Evolutionary conservation across 2,329 filamentous ascomycete species (phyloP).

Genomic region (Rutstroemia sp.): DNA sequence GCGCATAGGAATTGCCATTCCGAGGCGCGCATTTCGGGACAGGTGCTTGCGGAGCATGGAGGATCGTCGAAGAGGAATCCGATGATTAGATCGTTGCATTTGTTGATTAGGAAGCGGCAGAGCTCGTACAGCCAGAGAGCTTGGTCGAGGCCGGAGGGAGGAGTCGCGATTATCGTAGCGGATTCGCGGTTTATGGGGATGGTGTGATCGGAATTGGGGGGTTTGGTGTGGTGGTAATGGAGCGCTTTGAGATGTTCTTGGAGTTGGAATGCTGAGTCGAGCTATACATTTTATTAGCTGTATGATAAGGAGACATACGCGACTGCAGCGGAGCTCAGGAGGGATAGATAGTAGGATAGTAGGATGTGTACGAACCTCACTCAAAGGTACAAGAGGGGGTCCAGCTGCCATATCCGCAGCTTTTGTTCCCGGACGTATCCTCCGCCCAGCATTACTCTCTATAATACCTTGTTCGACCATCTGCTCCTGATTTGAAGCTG

Average conservation of each 20-base stretch:
- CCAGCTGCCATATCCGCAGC: slow-evolving; percentile 89
- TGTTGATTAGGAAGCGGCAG: slow-evolving; percentile 88
- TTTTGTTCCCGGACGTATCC: slow-evolving; percentile 88
- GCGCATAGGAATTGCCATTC: slow-evolving; percentile 99
- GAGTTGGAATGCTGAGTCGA: slow-evolving; percentile 94
- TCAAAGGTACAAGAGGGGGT: slow-evolving; percentile 77
- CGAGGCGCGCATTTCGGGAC: slow-evolving; percentile 95
- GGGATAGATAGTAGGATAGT: not conserved
- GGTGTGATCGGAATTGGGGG: slow-evolving; percentile 47
- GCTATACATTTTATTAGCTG: slow-evolving; percentile 43
- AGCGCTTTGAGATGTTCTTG: slow-evolving; percentile 95
- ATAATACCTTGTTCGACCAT: slow-evolving; percentile 51
- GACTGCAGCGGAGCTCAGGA: slow-evolving; percentile 1
- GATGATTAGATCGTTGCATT: slow-evolving; percentile 87
- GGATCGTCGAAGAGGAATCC: slow-evolving; percentile 88
- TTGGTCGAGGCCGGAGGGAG: slow-evolving; percentile 74
- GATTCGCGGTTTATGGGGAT: slow-evolving; percentile 68
- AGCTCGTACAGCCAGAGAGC: slow-evolving; percentile 97
- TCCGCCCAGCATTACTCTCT: slow-evolving; percentile 68
- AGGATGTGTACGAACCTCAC: slow-evolving; percentile 53
- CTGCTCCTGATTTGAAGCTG: slow-evolving; percentile 52
- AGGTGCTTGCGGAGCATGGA: slow-evolving; percentile 81
- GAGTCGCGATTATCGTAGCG: slow-evolving; percentile 67
- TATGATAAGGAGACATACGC: slow-evolving; percentile 1
- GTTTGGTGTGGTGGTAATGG: slow-evolving; percentile 72